Conservation (phyloP, 2,329 filamentous ascomycete species). For the Ophiostoma sp. region DNA sequence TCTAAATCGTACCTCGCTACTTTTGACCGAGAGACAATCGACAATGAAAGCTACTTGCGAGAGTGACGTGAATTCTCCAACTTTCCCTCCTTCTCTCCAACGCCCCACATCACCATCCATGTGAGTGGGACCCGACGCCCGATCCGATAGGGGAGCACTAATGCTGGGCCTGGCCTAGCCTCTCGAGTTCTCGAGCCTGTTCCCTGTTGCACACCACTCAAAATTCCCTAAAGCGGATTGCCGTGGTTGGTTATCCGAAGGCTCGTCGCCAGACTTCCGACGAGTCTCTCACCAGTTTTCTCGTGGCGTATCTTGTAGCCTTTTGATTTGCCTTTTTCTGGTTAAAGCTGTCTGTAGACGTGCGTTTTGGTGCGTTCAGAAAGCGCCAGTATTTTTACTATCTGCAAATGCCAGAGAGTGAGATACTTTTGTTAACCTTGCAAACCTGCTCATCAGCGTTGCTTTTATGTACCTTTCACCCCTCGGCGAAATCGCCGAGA, state of each 20-base stretch:
- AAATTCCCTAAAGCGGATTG: not conserved
- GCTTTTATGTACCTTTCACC: not conserved
- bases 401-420: not conserved
- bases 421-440: not conserved
- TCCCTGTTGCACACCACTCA: not conserved
- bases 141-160: not conserved
- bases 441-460: not conserved
- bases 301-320: not conserved
- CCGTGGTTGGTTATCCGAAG: conserved; percentile 8
- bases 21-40: not conserved
- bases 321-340: not conserved
- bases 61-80: not conserved
- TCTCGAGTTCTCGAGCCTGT: not conserved
- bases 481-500: not conserved
- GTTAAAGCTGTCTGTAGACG: not conserved
- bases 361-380: not conserved
- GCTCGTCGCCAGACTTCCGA: not conserved
- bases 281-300: not conserved
- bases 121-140: conserved; percentile 2
- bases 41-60: not conserved
- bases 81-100: not conserved
- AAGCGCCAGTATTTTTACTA: not conserved
- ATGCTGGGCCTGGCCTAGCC: not conserved
- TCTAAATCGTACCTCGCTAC: not conserved
- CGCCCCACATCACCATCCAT: not conserved